Conservation (phyloP, 2,329 filamentous ascomycete species). For the Pochonia chlamydosporia region DNA sequence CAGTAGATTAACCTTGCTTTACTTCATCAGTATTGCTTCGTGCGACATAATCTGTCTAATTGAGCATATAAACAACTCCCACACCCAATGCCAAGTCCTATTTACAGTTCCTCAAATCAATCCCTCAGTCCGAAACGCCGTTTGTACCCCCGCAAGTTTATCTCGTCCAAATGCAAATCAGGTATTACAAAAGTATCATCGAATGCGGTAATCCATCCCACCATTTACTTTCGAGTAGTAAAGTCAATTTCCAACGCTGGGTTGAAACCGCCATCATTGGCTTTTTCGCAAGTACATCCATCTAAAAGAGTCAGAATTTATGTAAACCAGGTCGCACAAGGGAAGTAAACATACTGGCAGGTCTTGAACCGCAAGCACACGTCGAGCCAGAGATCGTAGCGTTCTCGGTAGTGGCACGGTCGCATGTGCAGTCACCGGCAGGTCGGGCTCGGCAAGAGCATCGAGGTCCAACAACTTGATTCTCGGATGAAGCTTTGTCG, state of each 20-base stretch:
- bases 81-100: neutral
- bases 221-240: constrained; percentile 56
- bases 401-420: constrained; percentile 67
- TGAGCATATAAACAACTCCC: too few species aligned
- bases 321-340: neutral
- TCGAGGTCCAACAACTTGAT: constrained; percentile 63
- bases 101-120: neutral
- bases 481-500: constrained; percentile 70
- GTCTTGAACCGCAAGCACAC: constrained; percentile 73
- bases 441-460: constrained; percentile 82
- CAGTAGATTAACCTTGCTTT: too few species aligned
- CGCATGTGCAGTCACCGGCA: constrained; percentile 76
- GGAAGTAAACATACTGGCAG: constrained; percentile 51
- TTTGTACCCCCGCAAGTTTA: neutral
- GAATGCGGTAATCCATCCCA: neutral
- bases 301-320: constrained; percentile 31
- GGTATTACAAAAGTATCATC: neutral
- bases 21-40: too few species aligned
- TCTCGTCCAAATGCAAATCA: neutral
- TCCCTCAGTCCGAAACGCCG: neutral
- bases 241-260: constrained; percentile 76
- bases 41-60: too few species aligned
- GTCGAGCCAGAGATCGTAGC: constrained; percentile 49
- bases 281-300: constrained; percentile 80
- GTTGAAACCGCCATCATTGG: constrained; percentile 54